A percentile compares a stretch with the other conserved stretches of the same genome.
These are phyloP conservation scores for Globisporangium ultimum DNA, from an alignment of 352 stramenopile species.

Conservation along the genomic window DNA sequence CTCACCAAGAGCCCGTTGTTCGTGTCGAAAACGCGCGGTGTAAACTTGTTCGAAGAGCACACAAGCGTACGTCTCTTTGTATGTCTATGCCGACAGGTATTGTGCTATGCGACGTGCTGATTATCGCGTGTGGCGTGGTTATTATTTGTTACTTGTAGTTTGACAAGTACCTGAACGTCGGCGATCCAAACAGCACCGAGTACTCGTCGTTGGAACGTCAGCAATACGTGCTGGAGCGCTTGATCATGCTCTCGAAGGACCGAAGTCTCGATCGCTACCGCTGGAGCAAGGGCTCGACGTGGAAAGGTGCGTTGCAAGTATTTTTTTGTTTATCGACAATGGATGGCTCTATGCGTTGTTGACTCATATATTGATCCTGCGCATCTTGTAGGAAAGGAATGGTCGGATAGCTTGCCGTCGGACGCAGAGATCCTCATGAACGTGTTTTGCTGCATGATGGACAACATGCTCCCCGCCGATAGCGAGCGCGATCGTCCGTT, in stretches of 20 bases:
- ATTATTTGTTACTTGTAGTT: constrained; percentile 36
- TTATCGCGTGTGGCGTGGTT: constrained; percentile 2
- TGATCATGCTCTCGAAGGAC: constrained; percentile 87
- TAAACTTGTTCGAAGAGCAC: constrained; percentile 82
- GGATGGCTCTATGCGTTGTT: too few species aligned
- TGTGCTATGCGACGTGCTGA: neutral
- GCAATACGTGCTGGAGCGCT: constrained; percentile 79
- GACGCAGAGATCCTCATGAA: constrained; percentile 88
- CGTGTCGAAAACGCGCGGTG: constrained; percentile 65
- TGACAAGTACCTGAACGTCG: constrained; percentile 87
- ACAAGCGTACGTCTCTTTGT: constrained; percentile 39
- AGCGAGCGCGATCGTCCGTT: constrained; percentile 79
- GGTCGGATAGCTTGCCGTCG: constrained; percentile 70
- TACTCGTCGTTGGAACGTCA: constrained; percentile 77
- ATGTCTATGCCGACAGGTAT: neutral
- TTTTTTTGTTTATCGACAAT: too few species aligned
- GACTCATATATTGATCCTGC: too few species aligned
- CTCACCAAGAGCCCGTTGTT: constrained; percentile 71
- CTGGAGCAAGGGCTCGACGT: constrained; percentile 77
- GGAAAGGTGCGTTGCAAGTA: constrained; percentile 40
- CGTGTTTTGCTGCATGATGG: constrained; percentile 85
- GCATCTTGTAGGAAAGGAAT: constrained; percentile 54
- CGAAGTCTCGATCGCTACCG: constrained; percentile 80
- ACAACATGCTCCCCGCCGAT: constrained; percentile 79
- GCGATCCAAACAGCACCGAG: constrained; percentile 60